phyloP scores from a whole-genome alignment of 139 green algal genomes.

The Tetraselmis striata region DNA sequence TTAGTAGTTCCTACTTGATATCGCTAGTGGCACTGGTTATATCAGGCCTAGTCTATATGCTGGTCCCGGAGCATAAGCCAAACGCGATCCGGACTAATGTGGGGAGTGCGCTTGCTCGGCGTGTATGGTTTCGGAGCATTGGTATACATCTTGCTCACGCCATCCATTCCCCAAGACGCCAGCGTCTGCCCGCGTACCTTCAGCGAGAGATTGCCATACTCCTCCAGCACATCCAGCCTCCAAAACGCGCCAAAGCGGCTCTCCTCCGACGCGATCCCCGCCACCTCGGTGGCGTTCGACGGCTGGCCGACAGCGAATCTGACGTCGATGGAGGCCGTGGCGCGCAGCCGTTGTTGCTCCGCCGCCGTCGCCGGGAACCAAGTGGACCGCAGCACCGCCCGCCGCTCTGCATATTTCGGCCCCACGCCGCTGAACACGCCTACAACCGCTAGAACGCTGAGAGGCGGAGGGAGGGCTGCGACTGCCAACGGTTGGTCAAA shows the following conservation, averaged over 20 bases:
- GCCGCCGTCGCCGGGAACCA: background rate
- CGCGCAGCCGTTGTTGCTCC: background rate
- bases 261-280: background rate
- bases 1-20: no score
- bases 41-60: no score
- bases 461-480: no score
- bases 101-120: no score
- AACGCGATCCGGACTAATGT: no score
- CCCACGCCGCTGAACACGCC: background rate
- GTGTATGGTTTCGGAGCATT: no score
- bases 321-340: background rate
- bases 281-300: background rate
- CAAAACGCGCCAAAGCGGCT: background rate
- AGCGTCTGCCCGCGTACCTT: no score
- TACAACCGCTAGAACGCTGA: background rate
- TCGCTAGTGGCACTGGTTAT: no score
- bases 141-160: no score
- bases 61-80: no score
- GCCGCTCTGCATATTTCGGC: background rate
- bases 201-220: background rate
- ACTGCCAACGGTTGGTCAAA: no score
- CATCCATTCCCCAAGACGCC: no score
- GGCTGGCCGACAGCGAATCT: background rate
- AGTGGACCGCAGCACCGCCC: background rate
- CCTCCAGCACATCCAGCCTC: background rate